phyloP scores from a whole-genome alignment of 2,329 filamentous ascomycete genomes.

The Colletotrichum abscissum region DNA sequence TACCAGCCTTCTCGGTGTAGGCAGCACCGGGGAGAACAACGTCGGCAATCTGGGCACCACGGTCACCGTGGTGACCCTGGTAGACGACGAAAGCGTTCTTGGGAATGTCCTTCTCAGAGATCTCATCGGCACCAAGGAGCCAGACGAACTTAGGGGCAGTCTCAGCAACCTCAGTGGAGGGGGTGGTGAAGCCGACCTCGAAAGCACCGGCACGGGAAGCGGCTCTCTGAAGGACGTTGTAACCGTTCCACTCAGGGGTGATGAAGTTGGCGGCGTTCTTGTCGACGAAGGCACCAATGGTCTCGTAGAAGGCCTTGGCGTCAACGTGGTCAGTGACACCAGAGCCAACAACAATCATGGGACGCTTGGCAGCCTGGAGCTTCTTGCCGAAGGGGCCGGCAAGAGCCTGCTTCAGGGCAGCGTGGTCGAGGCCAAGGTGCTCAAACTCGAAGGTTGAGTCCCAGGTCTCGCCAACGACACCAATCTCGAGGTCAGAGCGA shows the following conservation, averaged over 20 bases:
- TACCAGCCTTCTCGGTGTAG: slow-evolving; percentile 96
- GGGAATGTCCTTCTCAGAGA: slow-evolving; percentile 85
- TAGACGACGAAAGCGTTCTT: slow-evolving; percentile 98
- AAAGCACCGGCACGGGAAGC: slow-evolving; percentile 94
- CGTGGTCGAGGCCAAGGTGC: slow-evolving; percentile 84
- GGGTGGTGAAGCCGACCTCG: slow-evolving; percentile 93
- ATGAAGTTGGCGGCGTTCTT: slow-evolving; percentile 91
- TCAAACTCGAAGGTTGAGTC: slow-evolving; percentile 96
- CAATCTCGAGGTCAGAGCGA: slow-evolving; percentile 92
- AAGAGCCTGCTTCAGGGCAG: slow-evolving; percentile 85
- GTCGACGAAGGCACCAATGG: slow-evolving; percentile 89
- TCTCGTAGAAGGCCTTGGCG: slow-evolving; percentile 93
- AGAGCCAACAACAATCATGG: slow-evolving; percentile 97
- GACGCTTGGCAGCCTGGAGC: slow-evolving; percentile 85
- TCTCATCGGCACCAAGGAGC: slow-evolving; percentile 95
- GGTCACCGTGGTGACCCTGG: slow-evolving; percentile 97
- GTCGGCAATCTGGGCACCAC: slow-evolving; percentile 91
- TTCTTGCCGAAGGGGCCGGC: slow-evolving; percentile 93
- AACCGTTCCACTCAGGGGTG: slow-evolving; percentile 94
- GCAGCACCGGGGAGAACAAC: slow-evolving; percentile 93
- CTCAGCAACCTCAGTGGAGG: slow-evolving; percentile 82
- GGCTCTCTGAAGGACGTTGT: slow-evolving; percentile 94
- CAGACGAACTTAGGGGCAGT: slow-evolving; percentile 95
- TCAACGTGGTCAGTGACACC: slow-evolving; percentile 91
- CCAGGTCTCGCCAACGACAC: slow-evolving; percentile 89